phyloP scores from a whole-genome alignment of 2,329 filamentous ascomycete genomes.

The Tolypocladium ovalisporum region DNA sequence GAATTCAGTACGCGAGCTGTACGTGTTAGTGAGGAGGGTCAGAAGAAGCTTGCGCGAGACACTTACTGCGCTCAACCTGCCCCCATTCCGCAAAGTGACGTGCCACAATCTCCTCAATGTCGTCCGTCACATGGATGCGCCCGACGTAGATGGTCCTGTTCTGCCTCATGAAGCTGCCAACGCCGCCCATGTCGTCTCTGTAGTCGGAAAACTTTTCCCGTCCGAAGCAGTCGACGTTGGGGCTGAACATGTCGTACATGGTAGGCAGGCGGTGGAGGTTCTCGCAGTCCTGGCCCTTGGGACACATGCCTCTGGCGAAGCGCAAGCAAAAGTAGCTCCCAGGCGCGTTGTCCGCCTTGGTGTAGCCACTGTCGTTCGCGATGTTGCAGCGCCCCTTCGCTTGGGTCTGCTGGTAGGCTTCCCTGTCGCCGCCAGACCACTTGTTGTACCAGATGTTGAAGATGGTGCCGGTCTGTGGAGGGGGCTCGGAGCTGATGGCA shows the following conservation, averaged over 20 bases:
- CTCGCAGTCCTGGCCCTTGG: constrained; percentile 84
- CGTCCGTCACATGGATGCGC: constrained; percentile 87
- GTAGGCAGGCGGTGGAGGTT: constrained; percentile 85
- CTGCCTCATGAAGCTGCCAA: constrained; percentile 85
- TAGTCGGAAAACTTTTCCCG: constrained; percentile 90
- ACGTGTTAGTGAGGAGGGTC: not conserved
- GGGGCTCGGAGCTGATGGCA: constrained; percentile 71
- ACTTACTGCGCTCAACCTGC: constrained; percentile 63
- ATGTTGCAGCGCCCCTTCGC: constrained; percentile 84
- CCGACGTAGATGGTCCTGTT: constrained; percentile 93
- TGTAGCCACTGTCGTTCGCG: constrained; percentile 68
- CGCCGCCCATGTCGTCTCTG: constrained; percentile 94
- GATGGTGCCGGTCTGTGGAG: constrained; percentile 84
- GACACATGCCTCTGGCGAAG: constrained; percentile 73
- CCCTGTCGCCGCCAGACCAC: constrained; percentile 90
- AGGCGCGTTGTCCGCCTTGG: constrained; percentile 61
- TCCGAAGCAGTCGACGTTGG: constrained; percentile 84
- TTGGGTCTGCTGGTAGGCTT: constrained; percentile 80
- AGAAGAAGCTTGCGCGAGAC: not conserved
- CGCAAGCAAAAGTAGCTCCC: constrained; percentile 90
- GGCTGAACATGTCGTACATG: constrained; percentile 82
- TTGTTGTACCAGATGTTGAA: constrained; percentile 96
- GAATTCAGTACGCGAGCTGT: constrained; percentile 70
- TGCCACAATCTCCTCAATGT: constrained; percentile 92
- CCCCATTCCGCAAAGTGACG: constrained; percentile 97